Conservation (phyloP, 495 filamentous ascomycete species). For the Xylaria sp. region DNA sequence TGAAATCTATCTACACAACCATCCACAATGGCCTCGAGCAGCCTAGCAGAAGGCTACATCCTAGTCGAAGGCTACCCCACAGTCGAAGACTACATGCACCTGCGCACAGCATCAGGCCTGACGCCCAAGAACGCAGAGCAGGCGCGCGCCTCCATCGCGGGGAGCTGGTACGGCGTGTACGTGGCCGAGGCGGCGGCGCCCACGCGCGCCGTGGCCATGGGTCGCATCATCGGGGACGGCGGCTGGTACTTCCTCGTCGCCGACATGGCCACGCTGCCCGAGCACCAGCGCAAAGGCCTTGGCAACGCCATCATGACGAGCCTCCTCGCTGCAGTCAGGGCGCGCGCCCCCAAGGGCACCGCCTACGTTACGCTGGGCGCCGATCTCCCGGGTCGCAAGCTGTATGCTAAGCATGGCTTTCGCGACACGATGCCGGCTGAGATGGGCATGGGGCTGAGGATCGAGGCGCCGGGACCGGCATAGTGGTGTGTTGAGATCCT, state of each 20-base stretch:
- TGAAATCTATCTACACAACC: neutral
- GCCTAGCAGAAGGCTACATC: constrained; percentile 44
- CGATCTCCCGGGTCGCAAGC: constrained; percentile 50
- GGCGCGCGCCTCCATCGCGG: constrained; percentile 39
- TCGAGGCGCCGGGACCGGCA: neutral
- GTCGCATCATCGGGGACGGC: constrained; percentile 60
- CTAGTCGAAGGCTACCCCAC: constrained; percentile 47
- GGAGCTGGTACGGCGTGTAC: constrained; percentile 55
- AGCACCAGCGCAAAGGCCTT: constrained; percentile 57
- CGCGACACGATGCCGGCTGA: constrained; percentile 35
- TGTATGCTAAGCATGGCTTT: constrained; percentile 60
- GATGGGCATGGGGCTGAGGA: constrained; percentile 2
- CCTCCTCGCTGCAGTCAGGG: constrained; percentile 49
- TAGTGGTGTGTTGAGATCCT: neutral
- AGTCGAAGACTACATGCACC: constrained; percentile 47
- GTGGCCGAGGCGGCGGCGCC: constrained; percentile 40
- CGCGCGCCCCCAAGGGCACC: constrained; percentile 45
- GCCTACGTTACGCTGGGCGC: constrained; percentile 57
- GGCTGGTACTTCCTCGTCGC: constrained; percentile 61
- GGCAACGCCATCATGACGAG: constrained; percentile 54
- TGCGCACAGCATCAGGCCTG: constrained; percentile 44
- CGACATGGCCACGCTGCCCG: constrained; percentile 60
- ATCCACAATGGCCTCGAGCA: constrained; percentile 4
- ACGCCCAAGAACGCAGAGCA: constrained; percentile 49
- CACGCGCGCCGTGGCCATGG: constrained; percentile 53